Evolutionary conservation across 192 early-diverging fungal species (phyloP), one percentile per base, ranked within the genome.

Genomic region (Dissophora globulifera): DNA sequence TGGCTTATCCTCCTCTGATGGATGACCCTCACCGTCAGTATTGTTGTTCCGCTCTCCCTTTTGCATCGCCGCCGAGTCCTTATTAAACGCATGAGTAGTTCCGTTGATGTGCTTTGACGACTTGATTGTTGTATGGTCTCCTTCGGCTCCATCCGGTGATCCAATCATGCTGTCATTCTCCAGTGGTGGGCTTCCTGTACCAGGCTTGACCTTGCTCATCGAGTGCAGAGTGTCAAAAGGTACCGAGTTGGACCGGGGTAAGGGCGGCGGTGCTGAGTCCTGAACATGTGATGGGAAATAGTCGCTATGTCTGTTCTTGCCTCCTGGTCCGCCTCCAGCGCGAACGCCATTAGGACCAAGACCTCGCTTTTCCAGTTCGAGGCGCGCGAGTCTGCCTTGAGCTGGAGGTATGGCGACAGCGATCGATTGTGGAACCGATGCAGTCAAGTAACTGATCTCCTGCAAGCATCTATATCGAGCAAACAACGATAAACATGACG

Each of bases 371-470:
- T 76, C 72, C 23, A 30, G 61, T 46, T 76, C 71, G n/a, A 60
- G 50, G 42, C 71, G 71, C 13, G 33, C 30, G 16, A 76, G 63
- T 47, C 64, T 55, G 23, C 30, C 54, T 4, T 64, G 63, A 22
- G 52, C 58, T 29, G 64, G 57, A 27, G 72, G 72, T 58, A 67
- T 50, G 12, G 62, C 56, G 45, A 32, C 38, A 12, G 40, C 43
- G 19, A 67, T 56, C 8, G 72, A 76, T 30, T 56, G 63, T 3
- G 72, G 72, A 1, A 76, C 72, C 15, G 72, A 76, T 1, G 72
- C 26, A 4, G 72, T 76, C 23, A 76, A 35, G 38, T 76, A 76
- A 32, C 72, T 76, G 43, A 76, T 76, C 26, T 76, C 72, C 47
- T 76, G 72, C 11, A 76, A 64, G 51, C 72, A 75, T 50, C 71